Base-by-base conservation (phyloP, 306 rosid species). In the Bauhinia variegata region DNA sequence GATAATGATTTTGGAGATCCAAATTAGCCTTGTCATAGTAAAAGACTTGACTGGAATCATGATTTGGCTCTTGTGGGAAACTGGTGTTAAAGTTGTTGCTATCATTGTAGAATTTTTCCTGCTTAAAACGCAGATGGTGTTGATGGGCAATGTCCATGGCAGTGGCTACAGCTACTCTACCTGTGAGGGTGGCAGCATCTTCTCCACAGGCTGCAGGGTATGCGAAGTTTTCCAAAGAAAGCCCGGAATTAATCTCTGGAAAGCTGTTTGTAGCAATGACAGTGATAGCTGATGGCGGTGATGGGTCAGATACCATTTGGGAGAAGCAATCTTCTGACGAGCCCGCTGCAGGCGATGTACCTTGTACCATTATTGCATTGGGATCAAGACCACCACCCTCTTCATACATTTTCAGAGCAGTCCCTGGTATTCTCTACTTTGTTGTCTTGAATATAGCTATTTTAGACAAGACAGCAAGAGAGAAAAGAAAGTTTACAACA, bases 131-230 rank as follows among this genome's bases (percentile, higher is more conserved):
- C 64, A 78, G 63, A 3, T 67, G 73, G 7, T 70, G 76, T 6
- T 83, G 80, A 46, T 74, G 46, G 14, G 70, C 85, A 0, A 80
- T 49, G 4, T 83, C 78, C 70, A 81, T 28, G 15, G 84, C 38
- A 7, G 70, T 31, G 13, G 72, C 58, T 13, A 55, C 65, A 32
- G 69, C 56, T 8, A 14, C 47, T 64, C 32, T 46, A 31, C 30
- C n/a, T 18, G 65, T 38, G 34, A 39, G 30, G 34, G 65, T 23
- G 1, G 65, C 38, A 14, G 62, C 60, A 46, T 71, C 70, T 28
- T 72, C 66, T 8, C 15, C 36, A 47, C 11, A 63, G 38, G 78
- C 16, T 36, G 78, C 16, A 34, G 68, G 54, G 58, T 59, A 65
- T 11, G 74, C 38, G 23, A 65, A 58, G 31, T 11, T 72, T 63